Evolutionary conservation across 192 early-diverging fungal species (phyloP), one percentile per base, ranked within the genome.

Genomic region (Thamnidium elegans): DNA sequence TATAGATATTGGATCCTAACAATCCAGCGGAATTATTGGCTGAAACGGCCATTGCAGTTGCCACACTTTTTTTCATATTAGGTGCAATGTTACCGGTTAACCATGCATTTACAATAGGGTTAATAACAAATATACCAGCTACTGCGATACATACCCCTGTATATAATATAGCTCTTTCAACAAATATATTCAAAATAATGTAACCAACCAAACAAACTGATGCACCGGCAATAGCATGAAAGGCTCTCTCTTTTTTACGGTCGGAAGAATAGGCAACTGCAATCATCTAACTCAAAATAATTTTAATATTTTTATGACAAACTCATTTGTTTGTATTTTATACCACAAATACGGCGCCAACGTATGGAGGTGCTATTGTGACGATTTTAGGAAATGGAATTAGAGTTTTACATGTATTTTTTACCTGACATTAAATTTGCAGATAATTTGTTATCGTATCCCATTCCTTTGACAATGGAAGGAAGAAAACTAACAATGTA

Each of bases 341-440:
- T 65, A 72, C 70, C 44, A 72, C 70, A 20, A 67, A 45, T 10
- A 62, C 70, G 6, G 70, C 70, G 43, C 65, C 66, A 1, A 72
- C 9, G 30, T 72, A 72, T 31, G 70, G 70, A 14, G 70, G 70
- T 13, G 70, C 70, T 71, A 47, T 4, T 45, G 4, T 39, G 0
- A 39, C 36, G 36, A 9, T 9, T 9, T 6, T 39, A 9, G 9
- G 5, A 1, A 3, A 9, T 39, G 36, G 36, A 39, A 39, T 39
- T 39, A 39, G 36, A 39, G 5, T 9, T 10, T 39, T 39, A 9
- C 9, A 20, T 8, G 2, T 20, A 7, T 36, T 17, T 19, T 5
- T 50, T 63, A 65, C 69, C 69, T 47, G 70, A 72, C 70, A 72
- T 72, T 11, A 72, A 23, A 30, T 72, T 72, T 23, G 70, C 70